Percentiles rank a stretch among this genome's conserved stretches.
Evolutionary conservation across 371 early-diverging fungal genomes (phyloP).

Genomic region (Funneliformis caledonium): DNA sequence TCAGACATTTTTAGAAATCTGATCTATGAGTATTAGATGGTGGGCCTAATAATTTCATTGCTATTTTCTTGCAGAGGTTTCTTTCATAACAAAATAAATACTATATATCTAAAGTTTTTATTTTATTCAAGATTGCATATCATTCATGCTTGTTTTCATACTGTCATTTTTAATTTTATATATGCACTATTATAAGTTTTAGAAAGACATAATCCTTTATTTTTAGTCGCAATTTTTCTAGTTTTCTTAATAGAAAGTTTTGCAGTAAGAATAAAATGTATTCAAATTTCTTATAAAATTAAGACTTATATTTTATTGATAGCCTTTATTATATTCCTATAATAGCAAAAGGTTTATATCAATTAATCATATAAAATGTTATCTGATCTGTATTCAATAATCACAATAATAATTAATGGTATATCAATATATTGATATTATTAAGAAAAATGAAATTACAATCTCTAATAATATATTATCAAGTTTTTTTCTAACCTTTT

Average conservation of each 20-base stretch:
- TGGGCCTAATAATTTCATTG: constrained; percentile 22
- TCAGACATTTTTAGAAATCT: constrained; percentile 15
- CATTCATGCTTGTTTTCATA: constrained; percentile 12
- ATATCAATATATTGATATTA: no score
- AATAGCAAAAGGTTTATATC: background rate
- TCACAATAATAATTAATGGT: no score
- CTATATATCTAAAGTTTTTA: constrained; percentile 12
- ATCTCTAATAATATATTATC: no score
- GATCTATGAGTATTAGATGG: constrained; percentile 29
- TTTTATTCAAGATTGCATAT: constrained; percentile 4
- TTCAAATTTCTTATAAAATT: constrained; percentile 1
- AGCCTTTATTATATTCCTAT: constrained; percentile 12
- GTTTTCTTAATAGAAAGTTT: background rate
- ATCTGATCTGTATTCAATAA: no score
- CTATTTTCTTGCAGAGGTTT: background rate
- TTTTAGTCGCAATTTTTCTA: constrained; percentile 21
- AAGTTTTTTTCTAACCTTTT: no score
- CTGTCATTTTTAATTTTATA: background rate
- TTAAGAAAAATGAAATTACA: no score
- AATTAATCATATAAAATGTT: background rate
- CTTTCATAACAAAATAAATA: constrained; percentile 31
- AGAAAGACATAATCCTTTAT: constrained; percentile 17
- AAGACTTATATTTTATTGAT: background rate
- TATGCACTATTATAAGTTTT: background rate
- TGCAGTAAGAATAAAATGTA: constrained; percentile 16